Percentiles rank a stretch among this genome's conserved stretches.
phyloP scores from a whole-genome alignment of 2,329 filamentous ascomycete species.

The Macrophomina pseudophaseolina region DNA sequence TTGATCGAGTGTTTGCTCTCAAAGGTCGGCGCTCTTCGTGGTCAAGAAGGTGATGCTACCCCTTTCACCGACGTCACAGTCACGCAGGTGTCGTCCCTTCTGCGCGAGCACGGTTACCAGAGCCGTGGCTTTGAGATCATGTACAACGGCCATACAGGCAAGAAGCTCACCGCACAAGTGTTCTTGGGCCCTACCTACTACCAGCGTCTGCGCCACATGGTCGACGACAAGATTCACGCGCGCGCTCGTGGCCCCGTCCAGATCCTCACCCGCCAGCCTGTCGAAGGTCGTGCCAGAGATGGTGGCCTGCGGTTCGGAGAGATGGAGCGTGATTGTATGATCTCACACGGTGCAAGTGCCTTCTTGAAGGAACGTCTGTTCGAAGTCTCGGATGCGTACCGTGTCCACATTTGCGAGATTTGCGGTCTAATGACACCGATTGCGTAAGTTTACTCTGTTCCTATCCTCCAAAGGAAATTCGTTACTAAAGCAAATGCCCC shows the following conservation, averaged over 20 bases:
- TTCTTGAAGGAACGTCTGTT: conserved; percentile 98
- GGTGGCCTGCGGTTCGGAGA: conserved; percentile 99
- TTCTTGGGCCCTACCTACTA: conserved; percentile 99
- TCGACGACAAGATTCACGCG: conserved; percentile 99
- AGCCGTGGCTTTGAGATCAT: conserved; percentile 97
- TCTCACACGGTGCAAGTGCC: conserved; percentile 95
- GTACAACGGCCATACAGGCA: conserved; percentile 97
- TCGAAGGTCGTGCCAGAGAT: conserved; percentile 96
- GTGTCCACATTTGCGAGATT: conserved; percentile 97
- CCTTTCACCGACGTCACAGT: conserved; percentile 98
- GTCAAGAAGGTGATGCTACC: conserved; percentile 95
- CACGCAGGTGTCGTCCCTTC: conserved; percentile 84
- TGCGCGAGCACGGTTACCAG: conserved; percentile 91
- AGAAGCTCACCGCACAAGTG: conserved; percentile 90
- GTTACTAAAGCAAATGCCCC: conserved; percentile 31
- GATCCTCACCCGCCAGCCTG: conserved; percentile 95
- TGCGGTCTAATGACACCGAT: conserved; percentile 99
- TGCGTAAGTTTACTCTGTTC: conserved; percentile 71
- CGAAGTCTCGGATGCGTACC: conserved; percentile 96
- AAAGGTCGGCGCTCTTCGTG: conserved; percentile 92
- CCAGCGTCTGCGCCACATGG: conserved; percentile 98
- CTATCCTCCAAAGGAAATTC: conserved; percentile 34
- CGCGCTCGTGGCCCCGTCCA: conserved; percentile 94
- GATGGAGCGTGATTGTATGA: conserved; percentile 99
- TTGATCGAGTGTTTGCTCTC: conserved; percentile 98